phyloP scores from a whole-genome alignment of 805 yeast species.

The Saccharomycopsis fodiens region DNA sequence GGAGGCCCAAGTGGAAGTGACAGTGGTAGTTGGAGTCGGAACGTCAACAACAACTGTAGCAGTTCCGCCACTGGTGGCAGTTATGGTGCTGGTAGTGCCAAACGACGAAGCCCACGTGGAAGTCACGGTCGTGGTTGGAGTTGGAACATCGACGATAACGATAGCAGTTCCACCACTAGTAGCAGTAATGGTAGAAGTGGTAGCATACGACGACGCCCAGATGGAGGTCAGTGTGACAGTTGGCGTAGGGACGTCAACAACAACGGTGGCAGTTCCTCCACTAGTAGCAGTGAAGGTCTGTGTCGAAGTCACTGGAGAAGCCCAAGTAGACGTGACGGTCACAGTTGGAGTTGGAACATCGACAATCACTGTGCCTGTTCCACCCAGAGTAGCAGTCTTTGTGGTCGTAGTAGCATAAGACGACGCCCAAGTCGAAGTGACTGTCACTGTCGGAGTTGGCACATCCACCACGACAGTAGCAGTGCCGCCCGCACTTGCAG shows the following conservation, averaged over 20 bases:
- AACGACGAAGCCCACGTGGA: not conserved
- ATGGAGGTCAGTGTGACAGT: not conserved
- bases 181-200: not conserved
- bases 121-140: not conserved
- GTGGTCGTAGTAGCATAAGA: not conserved
- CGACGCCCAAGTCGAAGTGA: not conserved
- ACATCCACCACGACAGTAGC: not conserved
- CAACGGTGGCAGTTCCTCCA: not conserved
- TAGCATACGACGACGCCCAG: not conserved
- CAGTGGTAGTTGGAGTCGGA: not conserved
- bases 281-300: not conserved
- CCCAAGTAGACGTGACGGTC: conserved; percentile 1
- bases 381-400: not conserved
- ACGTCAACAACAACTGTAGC: not conserved
- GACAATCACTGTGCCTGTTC: not conserved
- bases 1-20: not conserved
- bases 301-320: not conserved
- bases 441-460: not conserved
- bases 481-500: not conserved
- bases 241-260: not conserved
- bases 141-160: not conserved
- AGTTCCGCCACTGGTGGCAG: not conserved
- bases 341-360: not conserved
- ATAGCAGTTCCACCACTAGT: not conserved
- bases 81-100: not conserved